Evolutionary conservation across 768 basidiomycete genomes (phyloP).

Genomic region (Podaxis sp.): DNA sequence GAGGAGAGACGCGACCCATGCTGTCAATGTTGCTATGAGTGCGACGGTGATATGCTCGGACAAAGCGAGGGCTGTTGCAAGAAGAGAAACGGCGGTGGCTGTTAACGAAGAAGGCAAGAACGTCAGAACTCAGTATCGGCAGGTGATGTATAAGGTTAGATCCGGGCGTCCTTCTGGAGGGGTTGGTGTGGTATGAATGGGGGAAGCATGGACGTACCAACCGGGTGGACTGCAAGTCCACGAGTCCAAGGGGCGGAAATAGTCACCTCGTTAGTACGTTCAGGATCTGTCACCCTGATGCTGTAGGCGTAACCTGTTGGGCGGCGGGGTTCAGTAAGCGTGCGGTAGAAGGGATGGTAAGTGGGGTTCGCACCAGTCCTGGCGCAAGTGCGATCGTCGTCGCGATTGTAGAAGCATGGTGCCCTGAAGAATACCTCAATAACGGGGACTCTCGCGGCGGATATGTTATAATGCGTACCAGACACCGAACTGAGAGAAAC

Average conservation of each 20-base stretch:
- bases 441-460: not conserved
- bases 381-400: conserved; percentile 48
- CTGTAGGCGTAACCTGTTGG: conserved; percentile 55
- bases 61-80: conserved; percentile 63
- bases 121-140: not conserved
- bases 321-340: not conserved
- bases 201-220: conserved; percentile 46
- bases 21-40: conserved; percentile 60
- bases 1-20: conserved; percentile 68
- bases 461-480: conserved; percentile 43
- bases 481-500: conserved; percentile 55
- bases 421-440: conserved; percentile 40
- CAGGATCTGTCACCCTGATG: conserved; percentile 35
- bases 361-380: conserved; percentile 36
- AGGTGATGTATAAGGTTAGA: not conserved
- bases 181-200: not conserved
- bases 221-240: conserved; percentile 72
- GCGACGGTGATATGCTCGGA: conserved; percentile 56
- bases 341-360: not conserved
- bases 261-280: conserved; percentile 32
- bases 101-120: not conserved
- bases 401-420: conserved; percentile 49
- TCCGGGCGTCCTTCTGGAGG: not conserved
- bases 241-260: conserved; percentile 65
- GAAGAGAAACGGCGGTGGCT: conserved; percentile 56